Conservation (phyloP, 2,329 filamentous ascomycete species). For the Aspergillus brasiliensis region DNA sequence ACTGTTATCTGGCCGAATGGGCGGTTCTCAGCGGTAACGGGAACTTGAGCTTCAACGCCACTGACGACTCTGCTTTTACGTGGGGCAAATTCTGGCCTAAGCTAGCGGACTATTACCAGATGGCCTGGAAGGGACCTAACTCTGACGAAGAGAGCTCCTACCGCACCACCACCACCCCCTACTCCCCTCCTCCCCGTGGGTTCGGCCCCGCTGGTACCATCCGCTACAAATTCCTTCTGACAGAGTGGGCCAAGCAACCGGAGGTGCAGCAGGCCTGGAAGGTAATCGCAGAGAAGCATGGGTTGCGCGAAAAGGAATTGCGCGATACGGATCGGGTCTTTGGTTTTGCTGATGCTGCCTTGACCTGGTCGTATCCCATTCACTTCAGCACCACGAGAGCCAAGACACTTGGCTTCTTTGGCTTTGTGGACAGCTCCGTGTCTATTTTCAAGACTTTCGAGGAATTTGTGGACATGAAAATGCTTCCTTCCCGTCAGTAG, state of each 20-base stretch:
- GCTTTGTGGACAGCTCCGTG: slow-evolving; percentile 36
- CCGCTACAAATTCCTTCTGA: no score
- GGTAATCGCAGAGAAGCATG: slow-evolving; percentile 37
- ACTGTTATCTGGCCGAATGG: slow-evolving; percentile 55
- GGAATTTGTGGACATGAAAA: neutral
- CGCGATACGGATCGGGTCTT: neutral
- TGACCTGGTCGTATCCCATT: slow-evolving; percentile 26
- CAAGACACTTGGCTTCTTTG: slow-evolving; percentile 36
- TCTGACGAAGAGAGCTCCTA: no score
- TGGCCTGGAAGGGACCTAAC: slow-evolving; percentile 39
- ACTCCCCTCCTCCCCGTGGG: slow-evolving; percentile 34
- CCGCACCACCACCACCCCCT: no score
- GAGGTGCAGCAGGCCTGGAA: slow-evolving; percentile 42
- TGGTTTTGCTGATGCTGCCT: neutral
- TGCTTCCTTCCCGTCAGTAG: no score
- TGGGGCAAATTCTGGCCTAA: slow-evolving; percentile 54
- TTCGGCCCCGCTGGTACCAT: slow-evolving; percentile 54
- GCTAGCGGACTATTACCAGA: slow-evolving; percentile 49
- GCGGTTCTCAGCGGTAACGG: slow-evolving; percentile 45
- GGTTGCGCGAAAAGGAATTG: slow-evolving; percentile 25
- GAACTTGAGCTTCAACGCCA: slow-evolving; percentile 54
- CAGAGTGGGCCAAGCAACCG: slow-evolving; percentile 50
- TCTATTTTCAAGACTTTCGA: neutral
- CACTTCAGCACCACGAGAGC: slow-evolving; percentile 36
- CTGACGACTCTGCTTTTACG: slow-evolving; percentile 49